These are phyloP conservation scores for Sophora flavescens DNA, from an alignment of 306 rosid genomes.

Conservation along the genomic window DNA sequence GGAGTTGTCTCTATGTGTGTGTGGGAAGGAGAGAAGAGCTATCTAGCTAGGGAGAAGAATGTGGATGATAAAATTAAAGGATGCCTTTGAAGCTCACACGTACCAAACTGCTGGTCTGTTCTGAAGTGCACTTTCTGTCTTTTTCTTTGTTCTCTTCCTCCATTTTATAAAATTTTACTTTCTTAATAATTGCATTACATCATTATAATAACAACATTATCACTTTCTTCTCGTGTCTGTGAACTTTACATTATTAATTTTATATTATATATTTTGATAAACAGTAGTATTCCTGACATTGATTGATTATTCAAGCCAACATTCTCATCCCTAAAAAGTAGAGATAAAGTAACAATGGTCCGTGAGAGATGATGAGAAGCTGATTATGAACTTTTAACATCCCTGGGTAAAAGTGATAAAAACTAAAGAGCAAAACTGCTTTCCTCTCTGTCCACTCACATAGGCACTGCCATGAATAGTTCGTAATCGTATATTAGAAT, in stretches of 20 bases:
- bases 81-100: slow-evolving; percentile 62
- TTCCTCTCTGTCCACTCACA: slow-evolving; percentile 21
- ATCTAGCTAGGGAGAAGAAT: slow-evolving; percentile 35
- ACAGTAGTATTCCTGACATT: slow-evolving; percentile 18
- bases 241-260: neutral
- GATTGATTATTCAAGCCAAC: slow-evolving; percentile 52
- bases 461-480: slow-evolving; percentile 36
- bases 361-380: slow-evolving; percentile 51
- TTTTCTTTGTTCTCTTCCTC: slow-evolving; percentile 63
- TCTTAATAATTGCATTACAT: slow-evolving; percentile 45
- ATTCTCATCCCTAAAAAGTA: slow-evolving; percentile 58
- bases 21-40: slow-evolving; percentile 44
- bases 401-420: slow-evolving; percentile 28
- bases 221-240: slow-evolving; percentile 18
- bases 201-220: slow-evolving; percentile 32
- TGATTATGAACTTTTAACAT: slow-evolving; percentile 52
- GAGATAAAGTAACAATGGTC: slow-evolving; percentile 48
- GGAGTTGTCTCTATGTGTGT: neutral
- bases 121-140: slow-evolving; percentile 90
- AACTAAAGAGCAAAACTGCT: slow-evolving; percentile 39
- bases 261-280: neutral
- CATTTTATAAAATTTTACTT: neutral
- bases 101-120: slow-evolving; percentile 68
- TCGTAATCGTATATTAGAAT: slow-evolving; percentile 35
- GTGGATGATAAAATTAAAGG: slow-evolving; percentile 67